phyloP scores from a whole-genome alignment of 495 filamentous ascomycete genomes.

The Aspergillus mulundensis region DNA sequence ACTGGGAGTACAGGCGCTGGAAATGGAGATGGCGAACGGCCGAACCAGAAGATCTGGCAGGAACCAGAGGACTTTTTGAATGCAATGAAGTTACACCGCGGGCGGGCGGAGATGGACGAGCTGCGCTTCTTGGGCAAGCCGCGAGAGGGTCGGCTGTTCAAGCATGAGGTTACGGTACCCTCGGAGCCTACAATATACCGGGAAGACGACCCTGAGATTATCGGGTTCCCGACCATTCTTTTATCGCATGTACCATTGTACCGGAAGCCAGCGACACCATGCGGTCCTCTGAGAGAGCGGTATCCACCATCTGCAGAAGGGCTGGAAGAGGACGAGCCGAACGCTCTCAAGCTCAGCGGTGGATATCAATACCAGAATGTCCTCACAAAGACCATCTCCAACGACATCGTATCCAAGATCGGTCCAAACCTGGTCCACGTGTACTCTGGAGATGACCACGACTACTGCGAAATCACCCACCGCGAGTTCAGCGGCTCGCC shows the following conservation, averaged over 20 bases:
- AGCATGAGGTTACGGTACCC: conserved; percentile 40
- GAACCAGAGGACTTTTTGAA: conserved; percentile 76
- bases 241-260: conserved; percentile 90
- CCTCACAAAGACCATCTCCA: conserved; percentile 66
- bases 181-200: conserved; percentile 24
- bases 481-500: conserved; percentile 62
- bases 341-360: conserved; percentile 65
- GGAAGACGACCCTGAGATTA: conserved; percentile 20
- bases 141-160: conserved; percentile 42
- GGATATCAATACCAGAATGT: conserved; percentile 99
- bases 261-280: conserved; percentile 73
- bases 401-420: conserved; percentile 63
- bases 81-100: conserved; percentile 46
- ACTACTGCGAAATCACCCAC: conserved; percentile 90
- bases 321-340: conserved; percentile 65
- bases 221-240: conserved; percentile 73
- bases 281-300: conserved; percentile 83
- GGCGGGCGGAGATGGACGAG: conserved; percentile 39
- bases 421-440: conserved; percentile 68
- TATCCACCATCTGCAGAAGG: conserved; percentile 65
- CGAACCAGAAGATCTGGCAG: conserved; percentile 61
- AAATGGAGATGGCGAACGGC: conserved; percentile 33
- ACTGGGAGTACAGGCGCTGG: conserved; percentile 40
- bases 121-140: conserved; percentile 38
- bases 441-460: conserved; percentile 97